These are phyloP conservation scores for Xylaria sp. DNA, from an alignment of 2,329 filamentous ascomycete genomes.

Conservation along the genomic window DNA sequence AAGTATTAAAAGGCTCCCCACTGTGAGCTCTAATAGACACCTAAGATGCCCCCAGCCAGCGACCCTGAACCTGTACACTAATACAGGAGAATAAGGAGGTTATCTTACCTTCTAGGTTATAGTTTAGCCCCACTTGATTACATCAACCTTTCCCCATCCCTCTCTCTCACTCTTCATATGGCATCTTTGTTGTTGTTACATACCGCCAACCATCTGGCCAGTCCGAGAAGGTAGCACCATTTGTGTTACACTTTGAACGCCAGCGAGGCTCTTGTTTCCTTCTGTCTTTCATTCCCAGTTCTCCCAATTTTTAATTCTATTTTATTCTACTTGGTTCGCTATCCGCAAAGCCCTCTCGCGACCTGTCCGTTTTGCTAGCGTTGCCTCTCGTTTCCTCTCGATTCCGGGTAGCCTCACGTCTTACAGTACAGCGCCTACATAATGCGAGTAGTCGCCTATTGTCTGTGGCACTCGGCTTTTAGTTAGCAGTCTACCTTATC, in stretches of 20 bases:
- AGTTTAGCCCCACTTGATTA: slow-evolving; percentile 44
- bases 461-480: slow-evolving; percentile 48
- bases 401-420: slow-evolving; percentile 39
- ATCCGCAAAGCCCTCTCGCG: not conserved
- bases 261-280: slow-evolving; percentile 37
- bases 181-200: slow-evolving; percentile 25
- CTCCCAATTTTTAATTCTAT: not conserved
- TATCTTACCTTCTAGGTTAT: not conserved
- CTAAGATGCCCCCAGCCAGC: not conserved
- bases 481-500: slow-evolving; percentile 46
- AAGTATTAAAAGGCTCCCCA: slow-evolving; percentile 13
- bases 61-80: not conserved
- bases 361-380: slow-evolving; percentile 10
- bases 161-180: slow-evolving; percentile 40
- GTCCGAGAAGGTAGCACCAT: slow-evolving; percentile 22
- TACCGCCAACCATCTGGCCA: slow-evolving; percentile 22
- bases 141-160: slow-evolving; percentile 42
- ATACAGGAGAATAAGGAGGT: slow-evolving; percentile 19
- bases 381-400: slow-evolving; percentile 30
- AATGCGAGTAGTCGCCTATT: slow-evolving; percentile 49
- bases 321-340: not conserved
- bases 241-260: slow-evolving; percentile 21
- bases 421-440: slow-evolving; percentile 48
- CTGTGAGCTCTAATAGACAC: slow-evolving; percentile 13
- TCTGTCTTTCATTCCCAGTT: slow-evolving; percentile 20